These are phyloP conservation scores for Pythium chondricola DNA, from an alignment of 352 stramenopile genomes.

Conservation along the genomic window DNA sequence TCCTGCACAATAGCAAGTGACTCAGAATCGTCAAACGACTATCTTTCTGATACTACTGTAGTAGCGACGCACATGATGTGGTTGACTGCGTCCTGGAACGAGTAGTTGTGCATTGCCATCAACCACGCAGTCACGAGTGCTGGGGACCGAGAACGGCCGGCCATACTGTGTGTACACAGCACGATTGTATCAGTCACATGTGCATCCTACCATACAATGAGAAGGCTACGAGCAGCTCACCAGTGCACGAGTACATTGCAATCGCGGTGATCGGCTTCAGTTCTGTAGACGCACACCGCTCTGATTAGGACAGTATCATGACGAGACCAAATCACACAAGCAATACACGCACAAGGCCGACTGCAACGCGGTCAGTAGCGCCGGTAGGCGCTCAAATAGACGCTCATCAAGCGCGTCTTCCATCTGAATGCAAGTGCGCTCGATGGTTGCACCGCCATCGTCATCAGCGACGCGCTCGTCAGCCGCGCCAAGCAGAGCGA, in stretches of 20 bases:
- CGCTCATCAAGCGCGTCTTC: conserved; percentile 50
- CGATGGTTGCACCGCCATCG: conserved; percentile 7
- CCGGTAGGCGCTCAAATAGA: conserved; percentile 37
- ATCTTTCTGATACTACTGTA: no score
- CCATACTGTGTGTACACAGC: conserved; percentile 31
- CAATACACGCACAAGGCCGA: conserved; percentile 30
- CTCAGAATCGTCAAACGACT: no score
- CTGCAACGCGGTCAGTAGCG: conserved; percentile 29
- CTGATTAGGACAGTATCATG: no score
- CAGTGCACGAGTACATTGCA: conserved; percentile 71
- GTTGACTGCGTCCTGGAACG: conserved; percentile 30
- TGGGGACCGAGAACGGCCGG: conserved; percentile 53
- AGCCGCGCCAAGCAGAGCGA: conserved; percentile 35
- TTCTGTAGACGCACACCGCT: no score
- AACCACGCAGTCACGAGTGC: conserved; percentile 53
- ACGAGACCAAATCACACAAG: no score
- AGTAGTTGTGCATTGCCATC: conserved; percentile 20
- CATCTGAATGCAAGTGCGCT: conserved; percentile 27
- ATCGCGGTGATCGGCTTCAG: conserved; percentile 21
- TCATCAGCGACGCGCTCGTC: conserved; percentile 18
- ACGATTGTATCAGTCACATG: not conserved
- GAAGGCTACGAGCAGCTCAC: conserved; percentile 13
- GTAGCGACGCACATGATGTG: conserved; percentile 30
- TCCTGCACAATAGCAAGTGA: no score
- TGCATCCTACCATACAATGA: not conserved